Conservation (phyloP, 805 yeast species). For the Saturnispora mendoncae region DNA sequence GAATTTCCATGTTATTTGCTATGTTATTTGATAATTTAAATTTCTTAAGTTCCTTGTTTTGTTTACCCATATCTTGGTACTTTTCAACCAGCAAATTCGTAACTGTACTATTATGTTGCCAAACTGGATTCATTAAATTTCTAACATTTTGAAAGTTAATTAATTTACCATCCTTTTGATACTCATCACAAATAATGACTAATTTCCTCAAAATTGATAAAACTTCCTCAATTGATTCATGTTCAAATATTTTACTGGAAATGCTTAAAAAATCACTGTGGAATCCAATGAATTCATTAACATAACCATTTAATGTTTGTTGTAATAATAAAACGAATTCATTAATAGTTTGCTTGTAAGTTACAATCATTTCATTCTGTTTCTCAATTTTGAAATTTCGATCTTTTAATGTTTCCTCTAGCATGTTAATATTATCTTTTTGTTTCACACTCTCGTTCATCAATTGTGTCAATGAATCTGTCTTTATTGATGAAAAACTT, state of each 20-base stretch:
- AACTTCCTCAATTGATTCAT: constrained; percentile 8
- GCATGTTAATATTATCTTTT: background rate
- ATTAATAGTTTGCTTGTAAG: constrained; percentile 3
- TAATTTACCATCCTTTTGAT: constrained; percentile 2
- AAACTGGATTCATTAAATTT: constrained; percentile 8
- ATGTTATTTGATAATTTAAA: background rate
- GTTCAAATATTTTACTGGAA: constrained; percentile 3
- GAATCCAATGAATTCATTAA: constrained; percentile 11
- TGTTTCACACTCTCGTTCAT: background rate
- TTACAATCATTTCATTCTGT: background rate
- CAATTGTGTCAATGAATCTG: background rate
- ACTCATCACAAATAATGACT: constrained; percentile 1
- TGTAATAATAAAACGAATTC: constrained; percentile 7
- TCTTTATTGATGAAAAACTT: background rate
- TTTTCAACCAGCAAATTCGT: constrained; percentile 1
- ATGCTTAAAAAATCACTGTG: constrained; percentile 7
- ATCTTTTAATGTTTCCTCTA: background rate
- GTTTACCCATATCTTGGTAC: background rate
- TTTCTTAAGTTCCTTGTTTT: background rate
- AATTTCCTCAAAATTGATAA: constrained; percentile 1
- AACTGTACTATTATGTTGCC: constrained; percentile 4
- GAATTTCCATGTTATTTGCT: background rate
- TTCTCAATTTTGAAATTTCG: background rate
- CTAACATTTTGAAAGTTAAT: constrained; percentile 9
- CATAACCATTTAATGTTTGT: constrained; percentile 5